Percentiles rank a stretch among this genome's conserved stretches.
Evolutionary conservation across 2,329 filamentous ascomycete species (phyloP).

Genomic region (Exophiala sp.): DNA sequence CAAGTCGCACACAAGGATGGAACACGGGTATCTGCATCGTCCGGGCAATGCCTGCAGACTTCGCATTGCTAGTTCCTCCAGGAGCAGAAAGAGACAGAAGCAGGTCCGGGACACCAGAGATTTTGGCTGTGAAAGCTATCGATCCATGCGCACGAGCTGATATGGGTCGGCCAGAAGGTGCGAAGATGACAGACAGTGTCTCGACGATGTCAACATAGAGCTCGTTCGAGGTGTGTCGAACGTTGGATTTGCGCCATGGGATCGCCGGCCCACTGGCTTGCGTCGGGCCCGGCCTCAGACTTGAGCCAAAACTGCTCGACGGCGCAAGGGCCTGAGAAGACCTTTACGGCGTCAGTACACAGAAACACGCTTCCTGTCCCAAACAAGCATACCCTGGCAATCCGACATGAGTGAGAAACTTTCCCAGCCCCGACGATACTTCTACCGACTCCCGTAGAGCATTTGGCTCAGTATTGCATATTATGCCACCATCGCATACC

Average conservation of each 20-base stretch:
- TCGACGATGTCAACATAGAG: slow-evolving; percentile 95
- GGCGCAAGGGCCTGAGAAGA: slow-evolving; percentile 42
- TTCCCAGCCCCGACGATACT: slow-evolving; percentile 85
- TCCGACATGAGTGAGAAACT: slow-evolving; percentile 80
- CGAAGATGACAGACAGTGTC: slow-evolving; percentile 79
- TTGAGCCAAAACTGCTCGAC: slow-evolving; percentile 40
- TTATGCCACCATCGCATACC: slow-evolving; percentile 91
- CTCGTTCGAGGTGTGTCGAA: slow-evolving; percentile 94
- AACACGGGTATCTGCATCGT: slow-evolving; percentile 88
- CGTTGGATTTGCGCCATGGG: slow-evolving; percentile 87
- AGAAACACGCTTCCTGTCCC: not conserved
- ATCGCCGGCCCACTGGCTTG: slow-evolving; percentile 53
- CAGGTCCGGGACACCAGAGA: slow-evolving; percentile 92
- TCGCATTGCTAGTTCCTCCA: slow-evolving; percentile 67
- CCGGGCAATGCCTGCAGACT: slow-evolving; percentile 50
- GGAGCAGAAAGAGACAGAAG: slow-evolving; percentile 74
- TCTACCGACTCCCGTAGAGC: slow-evolving; percentile 87
- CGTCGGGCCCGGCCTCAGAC: slow-evolving; percentile 31
- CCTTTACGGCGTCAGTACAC: slow-evolving; percentile 28
- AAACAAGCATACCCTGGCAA: slow-evolving; percentile 61
- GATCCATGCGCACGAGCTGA: slow-evolving; percentile 86
- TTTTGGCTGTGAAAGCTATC: slow-evolving; percentile 90
- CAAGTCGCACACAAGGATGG: slow-evolving; percentile 87
- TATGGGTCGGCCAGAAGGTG: slow-evolving; percentile 82
- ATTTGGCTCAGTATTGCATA: slow-evolving; percentile 90